Percentiles rank a stretch among this genome's conserved stretches.
phyloP scores from a whole-genome alignment of 1,284 basidiomycete genomes.

The Naganishia sp. region DNA sequence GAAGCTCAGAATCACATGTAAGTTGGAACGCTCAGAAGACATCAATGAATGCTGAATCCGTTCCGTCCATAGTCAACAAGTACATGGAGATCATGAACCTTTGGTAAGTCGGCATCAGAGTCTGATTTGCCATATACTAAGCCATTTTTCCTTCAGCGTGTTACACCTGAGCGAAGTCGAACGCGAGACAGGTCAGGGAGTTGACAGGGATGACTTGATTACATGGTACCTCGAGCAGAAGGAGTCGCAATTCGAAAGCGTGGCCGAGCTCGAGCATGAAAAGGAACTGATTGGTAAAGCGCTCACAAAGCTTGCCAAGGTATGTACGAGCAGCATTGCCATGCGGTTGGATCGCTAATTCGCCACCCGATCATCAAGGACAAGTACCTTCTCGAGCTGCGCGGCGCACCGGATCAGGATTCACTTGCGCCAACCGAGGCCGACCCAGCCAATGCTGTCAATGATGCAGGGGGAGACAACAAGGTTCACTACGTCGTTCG shows the following conservation, averaged over 20 bases:
- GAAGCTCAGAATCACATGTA: slow-evolving; percentile 80
- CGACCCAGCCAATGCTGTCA: slow-evolving; percentile 54
- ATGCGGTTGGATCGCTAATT: not conserved
- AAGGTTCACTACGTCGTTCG: slow-evolving; percentile 53
- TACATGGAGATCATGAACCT: slow-evolving; percentile 89
- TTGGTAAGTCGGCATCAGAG: slow-evolving; percentile 36
- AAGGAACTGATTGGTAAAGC: slow-evolving; percentile 87
- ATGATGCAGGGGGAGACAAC: slow-evolving; percentile 33
- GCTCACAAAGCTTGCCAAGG: slow-evolving; percentile 85
- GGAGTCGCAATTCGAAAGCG: slow-evolving; percentile 77
- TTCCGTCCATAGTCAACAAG: slow-evolving; percentile 67
- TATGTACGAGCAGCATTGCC: slow-evolving; percentile 49
- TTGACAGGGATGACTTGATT: slow-evolving; percentile 85
- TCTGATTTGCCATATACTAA: too few relatives aligned
- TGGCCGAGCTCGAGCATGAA: slow-evolving; percentile 90
- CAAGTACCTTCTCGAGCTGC: slow-evolving; percentile 78
- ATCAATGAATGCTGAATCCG: not conserved
- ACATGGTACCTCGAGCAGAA: slow-evolving; percentile 94
- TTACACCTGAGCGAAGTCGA: slow-evolving; percentile 79
- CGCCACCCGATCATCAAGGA: slow-evolving; percentile 57
- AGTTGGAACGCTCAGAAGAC: slow-evolving; percentile 26
- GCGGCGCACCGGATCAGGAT: slow-evolving; percentile 71
- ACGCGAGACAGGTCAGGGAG: slow-evolving; percentile 70
- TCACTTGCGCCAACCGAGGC: slow-evolving; percentile 67
- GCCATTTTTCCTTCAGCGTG: slow-evolving; percentile 55